Evolutionary conservation across 2,329 filamentous ascomycete genomes (phyloP), one percentile per base, ranked within the genome.

Genomic region (Pezizomycotina sp.): DNA sequence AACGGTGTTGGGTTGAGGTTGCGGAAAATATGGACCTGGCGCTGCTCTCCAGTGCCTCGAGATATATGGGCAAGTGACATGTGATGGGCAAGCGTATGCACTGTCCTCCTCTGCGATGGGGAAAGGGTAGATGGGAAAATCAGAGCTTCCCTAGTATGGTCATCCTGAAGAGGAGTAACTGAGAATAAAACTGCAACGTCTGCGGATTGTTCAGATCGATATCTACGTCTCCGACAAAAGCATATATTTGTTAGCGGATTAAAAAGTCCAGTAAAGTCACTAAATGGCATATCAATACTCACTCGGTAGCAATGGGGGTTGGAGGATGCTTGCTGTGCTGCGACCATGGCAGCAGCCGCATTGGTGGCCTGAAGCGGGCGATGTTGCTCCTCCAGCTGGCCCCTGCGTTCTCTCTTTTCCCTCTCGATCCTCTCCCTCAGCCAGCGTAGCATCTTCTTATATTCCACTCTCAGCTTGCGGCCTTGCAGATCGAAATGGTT

Each of bases 381-480:
- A 58, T 98, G 89, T 58, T 98, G 89, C 59, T 98, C 89, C 58
- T 98, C 84, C 8, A 98, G 68, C 59, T 98, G 89, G 31, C 89
- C 89, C 34, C 89, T 75, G 50, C 89, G 79, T 62, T 95, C 86
- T 39, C 89, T 71, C 71, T 95, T 98, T 60, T 95, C 89, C 4
- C 89, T 71, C 58, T 98, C 89, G 49, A 98, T 95, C 25, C 89
- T 72, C 59, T 98, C 89, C 34, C 89, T 72, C 59, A 95, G 89
- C 47, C 91, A 71, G 1, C 89, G 89, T 4, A 98, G 69, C 89
- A 98, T 95, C 63, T 95, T 95, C 67, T 98, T 98, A 63, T 95
- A 98, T 59, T 98, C 89, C 16, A 98, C 89, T 31, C 89, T 71
- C 48, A 98, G 63, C 61, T 95, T 95, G 43, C 89, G 71, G 28